A percentile compares a stretch with the other conserved stretches of the same genome.
These are phyloP conservation scores for Oehlia diaphana DNA, from an alignment of 192 early-diverging fungal species.

Conservation along the genomic window DNA sequence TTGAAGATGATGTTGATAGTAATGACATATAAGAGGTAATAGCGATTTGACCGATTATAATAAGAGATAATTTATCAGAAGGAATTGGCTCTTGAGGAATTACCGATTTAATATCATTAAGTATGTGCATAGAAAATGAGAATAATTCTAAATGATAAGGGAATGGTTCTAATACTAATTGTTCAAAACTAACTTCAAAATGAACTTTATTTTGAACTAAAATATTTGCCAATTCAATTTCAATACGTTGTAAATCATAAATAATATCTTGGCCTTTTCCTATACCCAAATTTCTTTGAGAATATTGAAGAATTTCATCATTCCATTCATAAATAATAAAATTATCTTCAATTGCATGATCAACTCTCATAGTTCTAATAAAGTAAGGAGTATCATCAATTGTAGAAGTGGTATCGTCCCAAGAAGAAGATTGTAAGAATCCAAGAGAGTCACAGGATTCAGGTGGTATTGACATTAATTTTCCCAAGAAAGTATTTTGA, in stretches of 20 bases:
- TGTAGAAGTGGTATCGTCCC: neutral
- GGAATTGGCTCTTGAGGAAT: slow-evolving; percentile 27
- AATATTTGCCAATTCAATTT: neutral
- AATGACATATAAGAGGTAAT: neutral
- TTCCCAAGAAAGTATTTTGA: slow-evolving; percentile 29
- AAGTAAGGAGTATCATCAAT: neutral
- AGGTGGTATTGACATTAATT: neutral
- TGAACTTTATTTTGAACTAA: slow-evolving; percentile 17
- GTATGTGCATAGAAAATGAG: neutral
- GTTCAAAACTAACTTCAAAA: neutral
- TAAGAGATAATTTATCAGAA: slow-evolving; percentile 1
- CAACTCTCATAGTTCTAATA: neutral
- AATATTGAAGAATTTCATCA: slow-evolving; percentile 20
- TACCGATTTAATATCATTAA: slow-evolving; percentile 15
- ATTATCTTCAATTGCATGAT: neutral
- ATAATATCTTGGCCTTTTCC: slow-evolving; percentile 19
- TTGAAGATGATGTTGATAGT: neutral
- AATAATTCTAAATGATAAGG: slow-evolving; percentile 30
- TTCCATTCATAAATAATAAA: slow-evolving; percentile 24
- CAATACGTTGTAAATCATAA: slow-evolving; percentile 30
- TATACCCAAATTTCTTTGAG: slow-evolving; percentile 16
- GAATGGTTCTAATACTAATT: slow-evolving; percentile 10
- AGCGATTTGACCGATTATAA: neutral
- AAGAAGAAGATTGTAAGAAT: slow-evolving; percentile 16
- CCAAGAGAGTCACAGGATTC: slow-evolving; percentile 3